These are phyloP conservation scores for Fimicolochytrium jonesii DNA, from an alignment of 192 early-diverging fungal genomes.

Conservation along the genomic window DNA sequence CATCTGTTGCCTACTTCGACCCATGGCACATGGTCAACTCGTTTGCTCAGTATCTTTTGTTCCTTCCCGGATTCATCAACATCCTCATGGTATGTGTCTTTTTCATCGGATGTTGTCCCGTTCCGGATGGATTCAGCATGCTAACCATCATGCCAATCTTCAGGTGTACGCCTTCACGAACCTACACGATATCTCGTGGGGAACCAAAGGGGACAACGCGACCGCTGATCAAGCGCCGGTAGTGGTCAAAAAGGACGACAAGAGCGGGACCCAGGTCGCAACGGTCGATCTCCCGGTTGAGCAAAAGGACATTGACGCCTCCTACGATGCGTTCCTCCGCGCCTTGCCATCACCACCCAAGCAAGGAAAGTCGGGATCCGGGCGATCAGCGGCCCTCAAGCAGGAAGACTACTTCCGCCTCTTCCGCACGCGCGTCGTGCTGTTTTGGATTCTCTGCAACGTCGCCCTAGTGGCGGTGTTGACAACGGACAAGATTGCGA, in stretches of 20 bases:
- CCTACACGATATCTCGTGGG: slow-evolving; percentile 58
- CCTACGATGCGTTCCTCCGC: slow-evolving; percentile 35
- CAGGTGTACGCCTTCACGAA: slow-evolving; percentile 54
- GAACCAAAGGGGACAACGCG: slow-evolving; percentile 50
- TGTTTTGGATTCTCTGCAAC: slow-evolving; percentile 46
- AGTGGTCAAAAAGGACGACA: slow-evolving; percentile 18
- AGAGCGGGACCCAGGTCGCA: slow-evolving; percentile 25
- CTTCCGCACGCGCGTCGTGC: slow-evolving; percentile 49
- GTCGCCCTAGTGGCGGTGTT: slow-evolving; percentile 35
- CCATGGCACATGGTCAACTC: slow-evolving; percentile 49
- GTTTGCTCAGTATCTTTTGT: slow-evolving; percentile 36
- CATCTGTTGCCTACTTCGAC: slow-evolving; percentile 42
- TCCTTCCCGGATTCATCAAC: slow-evolving; percentile 48
- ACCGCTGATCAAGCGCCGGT: slow-evolving; percentile 33
- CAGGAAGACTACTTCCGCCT: slow-evolving; percentile 46
- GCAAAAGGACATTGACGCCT: slow-evolving; percentile 43
- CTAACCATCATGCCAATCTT: too few relatives aligned
- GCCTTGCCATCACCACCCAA: slow-evolving; percentile 13
- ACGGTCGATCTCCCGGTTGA: slow-evolving; percentile 42
- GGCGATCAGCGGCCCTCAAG: slow-evolving; percentile 3
- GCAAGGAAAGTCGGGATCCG: not conserved
- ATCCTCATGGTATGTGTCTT: slow-evolving; percentile 59
- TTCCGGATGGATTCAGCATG: too few relatives aligned
- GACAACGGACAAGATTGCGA: slow-evolving; percentile 24
- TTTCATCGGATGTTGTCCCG: too few relatives aligned